Evolutionary conservation across 2,329 filamentous ascomycete genomes (phyloP), one percentile per base, ranked within the genome.

Genomic region (Pseudogymnoascus sp.): DNA sequence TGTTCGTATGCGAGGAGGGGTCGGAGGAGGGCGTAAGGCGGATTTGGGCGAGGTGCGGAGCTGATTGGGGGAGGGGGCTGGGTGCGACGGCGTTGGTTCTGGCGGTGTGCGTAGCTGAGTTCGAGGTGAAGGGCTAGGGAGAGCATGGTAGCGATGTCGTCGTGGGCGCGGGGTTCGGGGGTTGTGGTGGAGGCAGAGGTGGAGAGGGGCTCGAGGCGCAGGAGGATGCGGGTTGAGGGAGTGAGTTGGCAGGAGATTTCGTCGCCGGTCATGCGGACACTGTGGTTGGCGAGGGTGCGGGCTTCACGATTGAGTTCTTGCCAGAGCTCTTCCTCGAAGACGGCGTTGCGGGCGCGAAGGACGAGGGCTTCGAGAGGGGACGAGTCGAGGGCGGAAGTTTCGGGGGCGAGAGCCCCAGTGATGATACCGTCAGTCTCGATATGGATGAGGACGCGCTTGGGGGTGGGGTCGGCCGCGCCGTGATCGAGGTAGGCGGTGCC

Each of bases 271-370:
- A 85, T 80, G 23, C 79, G 80, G 10, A 96, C 85, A 8, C 86
- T 83, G 62, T 89, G 85, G 9, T 85, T 83, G 2, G 86, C 79
- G 19, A 96, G 76, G 0, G 80, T 79, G 13, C 91, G 86, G 0
- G 88, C 85, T 73, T 99, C 94, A 15, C 90, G 82, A 58, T 86
- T 85, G 62, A 97, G 78, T 73, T 99, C 94, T 66, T 95, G 85
- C 80, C 91, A 96, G 1, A 99, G 75, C 70, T 99, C 94, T 69
- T 92, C 86, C 26, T 89, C 84, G 67, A 89, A 91, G 18, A 92
- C 79, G 57, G 88, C 90, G 71, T 94, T 88, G 60, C 89, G 81
- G 2, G 89, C 88, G 66, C 89, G 82, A 15, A 86, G 81, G 30
- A 95, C 88, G 8, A 85, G 80, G 28, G 83, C 78, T 65, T 90